phyloP scores from a whole-genome alignment of 805 yeast genomes.

The Cyberlindnera suaveolens region DNA sequence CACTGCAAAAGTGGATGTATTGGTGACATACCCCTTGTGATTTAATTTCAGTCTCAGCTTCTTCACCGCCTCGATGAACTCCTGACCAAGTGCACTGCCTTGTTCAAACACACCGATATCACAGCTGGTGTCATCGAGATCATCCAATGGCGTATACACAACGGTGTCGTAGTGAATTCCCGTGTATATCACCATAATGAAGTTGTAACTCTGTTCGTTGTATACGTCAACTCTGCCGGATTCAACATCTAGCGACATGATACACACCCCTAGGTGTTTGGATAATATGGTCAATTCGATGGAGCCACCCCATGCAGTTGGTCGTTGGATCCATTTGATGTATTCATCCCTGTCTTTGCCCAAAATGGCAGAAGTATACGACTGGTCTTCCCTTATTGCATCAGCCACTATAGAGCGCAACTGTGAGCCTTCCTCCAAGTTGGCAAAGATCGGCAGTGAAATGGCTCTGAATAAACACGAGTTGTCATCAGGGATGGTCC shows the following conservation, averaged over 20 bases:
- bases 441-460: conserved; percentile 42
- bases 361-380: conserved; percentile 46
- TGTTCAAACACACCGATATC: conserved; percentile 39
- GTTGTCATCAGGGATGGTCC: conserved; percentile 69
- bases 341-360: conserved; percentile 47
- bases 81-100: conserved; percentile 25
- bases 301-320: conserved; percentile 79
- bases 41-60: conserved; percentile 41
- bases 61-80: conserved; percentile 32
- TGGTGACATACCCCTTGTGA: conserved; percentile 52
- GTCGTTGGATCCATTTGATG: conserved; percentile 51
- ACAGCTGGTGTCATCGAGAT: conserved; percentile 25
- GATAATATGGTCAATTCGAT: conserved; percentile 65
- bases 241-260: conserved; percentile 60
- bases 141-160: conserved; percentile 26
- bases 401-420: conserved; percentile 48
- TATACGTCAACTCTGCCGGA: conserved; percentile 53
- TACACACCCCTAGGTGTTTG: conserved; percentile 41
- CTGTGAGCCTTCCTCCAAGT: conserved; percentile 37
- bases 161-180: conserved; percentile 74
- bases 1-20: conserved; percentile 52
- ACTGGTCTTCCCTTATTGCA: conserved; percentile 34
- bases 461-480: conserved; percentile 71
- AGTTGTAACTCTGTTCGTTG: conserved; percentile 29
- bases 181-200: conserved; percentile 51